These are phyloP conservation scores for Coelastrella sp. DNA, from an alignment of 139 green algal species.

Conservation along the genomic window DNA sequence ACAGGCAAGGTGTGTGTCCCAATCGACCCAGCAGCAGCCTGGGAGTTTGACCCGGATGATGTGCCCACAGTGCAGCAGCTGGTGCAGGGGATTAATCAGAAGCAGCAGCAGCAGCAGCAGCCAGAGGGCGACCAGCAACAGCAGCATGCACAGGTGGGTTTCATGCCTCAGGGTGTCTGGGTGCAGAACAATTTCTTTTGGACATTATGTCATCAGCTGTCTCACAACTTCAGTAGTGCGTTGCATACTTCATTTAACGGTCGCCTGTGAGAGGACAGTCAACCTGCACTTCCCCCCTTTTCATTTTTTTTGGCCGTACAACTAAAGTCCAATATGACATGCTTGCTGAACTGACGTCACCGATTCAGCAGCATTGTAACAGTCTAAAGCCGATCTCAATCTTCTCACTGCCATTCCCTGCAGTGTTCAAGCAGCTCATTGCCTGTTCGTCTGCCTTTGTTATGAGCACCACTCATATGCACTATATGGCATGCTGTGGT, in stretches of 20 bases:
- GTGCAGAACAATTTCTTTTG: background rate
- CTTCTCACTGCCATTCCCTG: too few species aligned
- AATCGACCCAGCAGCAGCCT: conserved; percentile 80
- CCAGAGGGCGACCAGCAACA: conserved; percentile 10
- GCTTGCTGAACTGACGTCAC: too few species aligned
- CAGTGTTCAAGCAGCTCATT: background rate
- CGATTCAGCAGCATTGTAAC: too few species aligned
- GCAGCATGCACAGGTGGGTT: background rate
- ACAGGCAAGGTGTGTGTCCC: conserved; percentile 98
- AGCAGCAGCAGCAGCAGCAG: conserved; percentile 62
- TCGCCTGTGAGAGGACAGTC: too few species aligned
- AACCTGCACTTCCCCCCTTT: too few species aligned
- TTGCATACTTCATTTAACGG: too few species aligned
- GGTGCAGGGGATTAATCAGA: conserved; percentile 21
- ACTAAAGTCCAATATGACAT: too few species aligned
- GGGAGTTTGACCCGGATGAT: conserved; percentile 89
- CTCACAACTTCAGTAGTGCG: too few species aligned
- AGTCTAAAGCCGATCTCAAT: too few species aligned
- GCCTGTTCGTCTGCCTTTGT: background rate
- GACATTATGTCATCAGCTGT: background rate
- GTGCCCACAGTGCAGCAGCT: conserved; percentile 38
- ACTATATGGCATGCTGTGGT: background rate
- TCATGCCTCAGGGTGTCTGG: background rate
- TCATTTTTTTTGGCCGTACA: too few species aligned
- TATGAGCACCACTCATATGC: too few species aligned